phyloP scores from a whole-genome alignment of 2,329 filamentous ascomycete genomes.

The Colletotrichum orbiculare region DNA sequence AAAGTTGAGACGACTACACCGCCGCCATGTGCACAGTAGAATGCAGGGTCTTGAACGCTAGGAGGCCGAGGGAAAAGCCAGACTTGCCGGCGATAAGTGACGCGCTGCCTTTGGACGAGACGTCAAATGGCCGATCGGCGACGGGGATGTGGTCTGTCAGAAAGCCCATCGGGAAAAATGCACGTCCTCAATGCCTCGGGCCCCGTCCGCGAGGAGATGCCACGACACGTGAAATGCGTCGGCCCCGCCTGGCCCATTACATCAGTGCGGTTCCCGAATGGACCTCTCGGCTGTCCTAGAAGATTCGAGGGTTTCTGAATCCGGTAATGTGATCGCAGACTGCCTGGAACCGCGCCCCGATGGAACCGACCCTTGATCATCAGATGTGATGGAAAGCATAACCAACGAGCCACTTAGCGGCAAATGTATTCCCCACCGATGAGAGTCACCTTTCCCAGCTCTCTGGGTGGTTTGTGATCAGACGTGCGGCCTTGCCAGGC shows the following conservation, averaged over 20 bases:
- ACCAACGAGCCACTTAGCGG: neutral
- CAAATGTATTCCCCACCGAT: neutral
- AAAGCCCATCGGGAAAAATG: neutral
- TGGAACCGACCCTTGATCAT: neutral
- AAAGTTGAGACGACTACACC: neutral
- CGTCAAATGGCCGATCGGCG: conserved; percentile 18
- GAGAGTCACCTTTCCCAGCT: no score
- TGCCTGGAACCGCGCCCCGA: neutral
- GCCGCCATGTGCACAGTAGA: neutral
- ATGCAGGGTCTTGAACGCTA: conserved; percentile 7
- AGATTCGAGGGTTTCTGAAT: conserved; percentile 15
- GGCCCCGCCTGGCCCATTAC: conserved; percentile 19
- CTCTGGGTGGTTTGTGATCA: no score
- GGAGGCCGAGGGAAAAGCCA: neutral
- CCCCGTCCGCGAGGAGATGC: neutral
- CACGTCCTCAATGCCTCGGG: conserved; percentile 16
- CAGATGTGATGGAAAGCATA: neutral
- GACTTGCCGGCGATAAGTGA: neutral
- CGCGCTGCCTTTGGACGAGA: conserved; percentile 19
- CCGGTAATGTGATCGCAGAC: conserved; percentile 8
- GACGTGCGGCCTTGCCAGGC: no score
- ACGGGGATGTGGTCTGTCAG: conserved; percentile 6
- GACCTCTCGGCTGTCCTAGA: conserved; percentile 3
- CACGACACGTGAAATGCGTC: conserved; percentile 6
- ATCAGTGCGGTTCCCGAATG: conserved; percentile 16